Conservation (phyloP, 306 rosid species). For the Vigna hirtella region DNA sequence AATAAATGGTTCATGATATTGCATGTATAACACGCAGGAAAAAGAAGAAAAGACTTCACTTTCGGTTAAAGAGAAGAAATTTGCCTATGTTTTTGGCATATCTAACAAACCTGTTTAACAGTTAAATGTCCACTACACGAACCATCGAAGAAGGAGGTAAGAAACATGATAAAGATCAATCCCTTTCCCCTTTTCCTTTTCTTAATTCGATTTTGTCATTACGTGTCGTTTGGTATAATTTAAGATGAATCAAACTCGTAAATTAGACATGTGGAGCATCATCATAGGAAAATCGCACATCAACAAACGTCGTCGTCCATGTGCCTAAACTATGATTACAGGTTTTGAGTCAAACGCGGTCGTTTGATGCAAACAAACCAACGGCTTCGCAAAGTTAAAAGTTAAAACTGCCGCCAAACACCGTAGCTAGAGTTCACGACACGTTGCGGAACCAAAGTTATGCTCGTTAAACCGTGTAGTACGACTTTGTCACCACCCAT, state of each 20-base stretch:
- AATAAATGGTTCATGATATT: too few relatives aligned
- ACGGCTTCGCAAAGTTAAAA: conserved; percentile 13
- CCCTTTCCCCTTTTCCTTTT: not conserved
- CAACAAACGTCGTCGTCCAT: not conserved
- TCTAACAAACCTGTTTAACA: not conserved
- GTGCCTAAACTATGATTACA: not conserved
- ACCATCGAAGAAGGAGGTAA: conserved; percentile 7
- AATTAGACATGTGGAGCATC: conserved; percentile 5
- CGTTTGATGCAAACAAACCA: not conserved
- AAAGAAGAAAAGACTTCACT: too few relatives aligned
- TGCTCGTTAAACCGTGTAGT: conserved; percentile 3
- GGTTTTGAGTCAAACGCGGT: not conserved
- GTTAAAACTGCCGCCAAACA: conserved; percentile 28
- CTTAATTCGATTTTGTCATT: not conserved
- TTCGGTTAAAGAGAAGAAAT: not conserved
- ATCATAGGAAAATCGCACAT: conserved; percentile 4
- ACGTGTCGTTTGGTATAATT: conserved; percentile 4
- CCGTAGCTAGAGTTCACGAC: conserved; percentile 29
- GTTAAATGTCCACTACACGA: conserved; percentile 12
- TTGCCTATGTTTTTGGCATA: not conserved
- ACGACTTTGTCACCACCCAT: conserved; percentile 18
- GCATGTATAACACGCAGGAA: too few relatives aligned
- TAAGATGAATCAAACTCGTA: not conserved
- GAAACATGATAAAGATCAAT: not conserved
- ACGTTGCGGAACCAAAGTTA: conserved; percentile 28